Percentiles rank a stretch among this genome's conserved stretches.
These are phyloP conservation scores for Saposhnikovia divaricata DNA, from an alignment of 129 eudicot genomes.

Conservation along the genomic window DNA sequence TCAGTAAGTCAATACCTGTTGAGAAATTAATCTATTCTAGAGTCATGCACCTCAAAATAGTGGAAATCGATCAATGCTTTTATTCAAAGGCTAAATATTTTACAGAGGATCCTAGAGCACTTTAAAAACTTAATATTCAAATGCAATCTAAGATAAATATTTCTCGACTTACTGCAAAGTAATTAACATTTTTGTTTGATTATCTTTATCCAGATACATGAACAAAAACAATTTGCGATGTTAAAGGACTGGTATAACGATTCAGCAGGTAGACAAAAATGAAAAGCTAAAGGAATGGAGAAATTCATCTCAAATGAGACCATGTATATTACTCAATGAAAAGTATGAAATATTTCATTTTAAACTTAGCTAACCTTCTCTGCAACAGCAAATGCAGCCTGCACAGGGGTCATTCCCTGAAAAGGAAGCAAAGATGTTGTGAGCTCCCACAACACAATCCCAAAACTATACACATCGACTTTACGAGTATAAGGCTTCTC, in stretches of 20 bases:
- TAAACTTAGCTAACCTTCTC: slow-evolving; percentile 52
- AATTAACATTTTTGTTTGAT: neutral
- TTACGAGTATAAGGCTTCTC: slow-evolving; percentile 88
- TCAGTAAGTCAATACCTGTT: no score
- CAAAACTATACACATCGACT: slow-evolving; percentile 94
- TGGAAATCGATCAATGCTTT: no score
- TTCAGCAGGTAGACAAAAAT: neutral
- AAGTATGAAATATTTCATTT: neutral
- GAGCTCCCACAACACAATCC: slow-evolving; percentile 97
- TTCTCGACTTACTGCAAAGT: neutral
- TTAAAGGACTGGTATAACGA: neutral
- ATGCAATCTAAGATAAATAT: no score
- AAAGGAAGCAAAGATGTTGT: slow-evolving; percentile 92
- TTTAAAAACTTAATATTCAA: no score
- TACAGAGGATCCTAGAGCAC: no score
- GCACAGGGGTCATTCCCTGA: slow-evolving; percentile 98
- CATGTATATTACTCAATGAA: no score
- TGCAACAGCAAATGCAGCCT: slow-evolving; percentile 97
- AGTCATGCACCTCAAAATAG: no score
- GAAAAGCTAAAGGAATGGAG: neutral
- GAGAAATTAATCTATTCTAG: no score
- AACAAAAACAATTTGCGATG: neutral
- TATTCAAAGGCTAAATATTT: no score
- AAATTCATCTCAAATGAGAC: neutral
- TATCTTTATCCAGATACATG: neutral